A percentile compares a stretch with the other conserved stretches of the same genome.
These are phyloP conservation scores for Ophiocytium majus DNA, from an alignment of 352 stramenopile genomes.

Conservation along the genomic window DNA sequence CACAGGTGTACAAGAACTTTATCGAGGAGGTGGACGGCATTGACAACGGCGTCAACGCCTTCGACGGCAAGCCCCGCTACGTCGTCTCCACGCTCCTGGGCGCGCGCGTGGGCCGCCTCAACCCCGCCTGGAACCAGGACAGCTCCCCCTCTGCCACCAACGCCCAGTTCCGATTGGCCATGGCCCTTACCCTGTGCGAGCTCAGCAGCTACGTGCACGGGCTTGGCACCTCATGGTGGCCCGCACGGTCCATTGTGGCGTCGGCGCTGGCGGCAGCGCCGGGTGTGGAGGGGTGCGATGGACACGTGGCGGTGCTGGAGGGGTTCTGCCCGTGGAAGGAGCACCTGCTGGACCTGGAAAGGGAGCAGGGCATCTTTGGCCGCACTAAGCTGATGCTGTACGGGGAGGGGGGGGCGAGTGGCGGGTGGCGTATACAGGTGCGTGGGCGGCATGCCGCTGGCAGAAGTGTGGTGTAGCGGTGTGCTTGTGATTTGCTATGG, in stretches of 20 bases:
- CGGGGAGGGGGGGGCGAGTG: conserved; percentile 67
- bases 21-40: conserved; percentile 98
- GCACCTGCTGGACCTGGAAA: conserved; percentile 93
- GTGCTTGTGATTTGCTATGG: neutral
- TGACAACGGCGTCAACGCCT: conserved; percentile 92
- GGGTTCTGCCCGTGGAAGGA: conserved; percentile 90
- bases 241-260: conserved; percentile 85
- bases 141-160: conserved; percentile 67
- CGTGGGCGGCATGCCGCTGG: too few relatives aligned
- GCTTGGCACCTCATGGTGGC: conserved; percentile 88
- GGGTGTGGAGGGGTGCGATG: neutral
- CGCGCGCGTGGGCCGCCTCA: conserved; percentile 79
- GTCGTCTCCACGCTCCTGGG: conserved; percentile 68
- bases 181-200: conserved; percentile 87
- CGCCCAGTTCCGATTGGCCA: conserved; percentile 85
- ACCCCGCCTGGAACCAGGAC: conserved; percentile 94
- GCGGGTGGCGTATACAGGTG: conserved; percentile 78
- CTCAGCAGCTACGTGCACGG: conserved; percentile 83
- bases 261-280: conserved; percentile 67
- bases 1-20: conserved; percentile 64
- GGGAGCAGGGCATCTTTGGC: conserved; percentile 65
- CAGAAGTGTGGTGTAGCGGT: too few relatives aligned
- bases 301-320: conserved; percentile 84
- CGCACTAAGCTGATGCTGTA: conserved; percentile 97
- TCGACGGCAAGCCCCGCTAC: conserved; percentile 61